Conservation (phyloP, 345 rosid genomes). For the Combretum micranthum region DNA sequence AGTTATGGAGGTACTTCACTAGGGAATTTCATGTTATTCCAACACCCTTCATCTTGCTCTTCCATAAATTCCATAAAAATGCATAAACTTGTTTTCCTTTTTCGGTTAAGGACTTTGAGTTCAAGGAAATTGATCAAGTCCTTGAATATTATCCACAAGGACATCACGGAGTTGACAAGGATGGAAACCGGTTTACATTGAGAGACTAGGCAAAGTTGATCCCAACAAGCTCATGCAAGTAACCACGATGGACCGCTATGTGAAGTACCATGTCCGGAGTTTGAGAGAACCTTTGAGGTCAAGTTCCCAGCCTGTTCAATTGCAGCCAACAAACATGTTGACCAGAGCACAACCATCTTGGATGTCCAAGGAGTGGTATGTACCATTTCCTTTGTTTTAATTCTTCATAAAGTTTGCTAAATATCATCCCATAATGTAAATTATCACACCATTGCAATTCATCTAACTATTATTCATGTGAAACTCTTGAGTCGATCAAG, state of each 20-base stretch:
- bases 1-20: constrained; percentile 43
- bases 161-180: constrained; percentile 80
- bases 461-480: constrained; percentile 15
- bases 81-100: constrained; percentile 3
- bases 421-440: constrained; percentile 45
- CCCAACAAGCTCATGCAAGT: constrained; percentile 69
- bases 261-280: constrained; percentile 77
- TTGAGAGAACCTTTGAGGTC: constrained; percentile 54
- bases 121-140: constrained; percentile 61
- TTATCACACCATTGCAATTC: constrained; percentile 60
- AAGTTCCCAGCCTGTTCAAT: constrained; percentile 76
- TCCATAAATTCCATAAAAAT: background rate
- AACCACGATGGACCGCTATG: constrained; percentile 62
- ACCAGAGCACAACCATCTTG: constrained; percentile 77
- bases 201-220: constrained; percentile 71
- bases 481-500: too few species aligned
- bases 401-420: constrained; percentile 62
- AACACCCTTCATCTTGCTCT: background rate
- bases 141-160: constrained; percentile 79
- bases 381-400: constrained; percentile 28
- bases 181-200: constrained; percentile 74
- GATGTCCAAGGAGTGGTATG: constrained; percentile 93
- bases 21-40: background rate
- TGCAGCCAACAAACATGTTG: constrained; percentile 59
- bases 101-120: constrained; percentile 53